Evolutionary conservation across 148 eudicot species (phyloP), one percentile per base, ranked within the genome.

Genomic region (Chenopodium formosanum): DNA sequence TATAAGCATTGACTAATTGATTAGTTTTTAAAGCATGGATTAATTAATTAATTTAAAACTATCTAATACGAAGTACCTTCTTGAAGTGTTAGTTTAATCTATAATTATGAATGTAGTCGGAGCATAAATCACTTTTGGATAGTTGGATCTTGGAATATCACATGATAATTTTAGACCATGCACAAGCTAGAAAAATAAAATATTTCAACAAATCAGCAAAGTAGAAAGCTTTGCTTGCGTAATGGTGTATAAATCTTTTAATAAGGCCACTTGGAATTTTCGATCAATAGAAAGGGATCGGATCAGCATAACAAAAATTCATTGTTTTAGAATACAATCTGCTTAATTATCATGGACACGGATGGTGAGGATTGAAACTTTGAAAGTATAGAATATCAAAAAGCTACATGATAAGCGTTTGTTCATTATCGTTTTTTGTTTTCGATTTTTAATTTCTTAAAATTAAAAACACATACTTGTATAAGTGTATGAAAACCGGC

Each of bases 161-260:
- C 52, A 52, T 13, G 77, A 13, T 46, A 44, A 73, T n/a, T 52
- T 19, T 0, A 46, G 60, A 44, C 34, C 34, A 73, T 73, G 76
- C 19, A 47, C 7, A 13, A 47, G 23, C 7, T 2, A 40, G 19
- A 22, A n/a, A 12, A 4, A 71, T 44, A 17, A 71, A 19, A 0
- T n/a, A 20, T 40, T 12, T 40, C 12, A 20, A 8, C 17, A 71
- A 71, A 52, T 71, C 53, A 71, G 25, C 52, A 71, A 46, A 71
- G 70, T 29, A 29, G 37, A 71, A 71, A 71, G 75, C 13, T 71
- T 71, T 71, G 75, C 52, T 44, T 71, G 52, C 31, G 75, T 71
- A 71, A 71, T 71, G 75, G 53, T 71, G 25, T 73, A 73, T 6
- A 40, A 40, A 40, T 47, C 48, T 46, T 73, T 9, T 8, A 37